Evolutionary conservation across 345 rosid species (phyloP).

Genomic region (Lagerstroemia speciosa): DNA sequence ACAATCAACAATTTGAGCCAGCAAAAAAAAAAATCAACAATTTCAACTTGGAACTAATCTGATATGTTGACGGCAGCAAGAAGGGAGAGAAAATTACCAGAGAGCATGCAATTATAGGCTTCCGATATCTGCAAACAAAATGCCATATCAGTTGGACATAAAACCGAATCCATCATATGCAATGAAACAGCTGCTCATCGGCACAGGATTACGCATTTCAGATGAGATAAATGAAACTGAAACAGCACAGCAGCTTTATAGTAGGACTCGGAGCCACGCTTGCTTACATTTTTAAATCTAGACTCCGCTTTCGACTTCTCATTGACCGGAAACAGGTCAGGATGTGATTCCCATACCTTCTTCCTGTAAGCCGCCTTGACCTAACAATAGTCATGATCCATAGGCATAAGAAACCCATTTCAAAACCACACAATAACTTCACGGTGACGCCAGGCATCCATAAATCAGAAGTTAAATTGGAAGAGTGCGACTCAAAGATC

Average conservation of each 20-base stretch:
- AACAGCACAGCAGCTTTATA: conserved; percentile 3
- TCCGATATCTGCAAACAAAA: conserved; percentile 47
- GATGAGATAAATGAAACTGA: background rate
- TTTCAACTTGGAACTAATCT: background rate
- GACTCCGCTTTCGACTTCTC: conserved; percentile 68
- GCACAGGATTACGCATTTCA: background rate
- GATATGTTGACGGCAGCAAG: background rate
- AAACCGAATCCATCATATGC: background rate
- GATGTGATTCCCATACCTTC: conserved; percentile 86
- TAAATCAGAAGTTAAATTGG: background rate
- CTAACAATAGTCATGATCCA: conserved; percentile 19
- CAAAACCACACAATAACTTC: background rate
- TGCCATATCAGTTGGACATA: background rate
- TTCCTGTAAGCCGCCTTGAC: conserved; percentile 75
- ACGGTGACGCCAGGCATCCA: background rate
- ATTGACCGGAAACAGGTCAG: conserved; percentile 67
- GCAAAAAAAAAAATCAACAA: too few species aligned
- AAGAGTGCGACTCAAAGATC: background rate
- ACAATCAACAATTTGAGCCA: conserved; percentile 18
- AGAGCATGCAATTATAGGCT: conserved; percentile 51
- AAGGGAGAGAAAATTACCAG: conserved; percentile 37
- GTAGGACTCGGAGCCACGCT: background rate
- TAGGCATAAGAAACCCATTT: background rate
- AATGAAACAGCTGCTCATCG: background rate
- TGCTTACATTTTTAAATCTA: conserved; percentile 49